Evolutionary conservation across 306 rosid genomes (phyloP), one percentile per base, ranked within the genome.

Genomic region (Vicia villosa): DNA sequence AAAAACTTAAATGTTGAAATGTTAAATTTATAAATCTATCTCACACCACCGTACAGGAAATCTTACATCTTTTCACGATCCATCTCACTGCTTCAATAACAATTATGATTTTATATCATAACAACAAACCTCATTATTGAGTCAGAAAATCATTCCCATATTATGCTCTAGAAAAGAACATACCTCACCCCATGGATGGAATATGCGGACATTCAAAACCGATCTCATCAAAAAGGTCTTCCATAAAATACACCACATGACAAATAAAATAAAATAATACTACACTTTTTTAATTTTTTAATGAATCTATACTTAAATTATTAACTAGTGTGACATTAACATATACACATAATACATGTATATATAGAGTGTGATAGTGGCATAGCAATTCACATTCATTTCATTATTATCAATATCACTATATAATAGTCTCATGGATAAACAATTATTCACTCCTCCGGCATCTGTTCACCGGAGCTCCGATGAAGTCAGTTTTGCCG

Each of bases 401-500:
- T 74, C 58, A 41, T 43, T 14, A 11, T 21, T 11, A 14, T 64
- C 40, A 61, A 15, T 10, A 6, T 32, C 40, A 61, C 15, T 10
- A 6, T 32, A 15, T 14, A 10, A 12, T 8, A 11, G 1, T 50
- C 7, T 19, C 32, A 75, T 75, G 79, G 68, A 22, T 24, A 43
- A 20, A 45, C 12, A 57, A 5, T 34, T 57, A 9, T 66, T 32
- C 60, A 32, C 15, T 32, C 6, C 20, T 36, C 61, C 43, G 43
- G 68, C 68, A 0, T 21, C 68, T 0, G 2, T 10, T 42, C 6
- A 43, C 66, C 66, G 68, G 69, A 67, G 32, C 73, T 82, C 81
- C 74, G 79, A 54, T 12, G 79, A 80, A 4, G 66, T 76, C 15
- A 84, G 76, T 52, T 84, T 89, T 55, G 40, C 81, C 22, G 90